Evolutionary conservation across 306 rosid genomes (phyloP).

Genomic region (Medicago arabica): DNA sequence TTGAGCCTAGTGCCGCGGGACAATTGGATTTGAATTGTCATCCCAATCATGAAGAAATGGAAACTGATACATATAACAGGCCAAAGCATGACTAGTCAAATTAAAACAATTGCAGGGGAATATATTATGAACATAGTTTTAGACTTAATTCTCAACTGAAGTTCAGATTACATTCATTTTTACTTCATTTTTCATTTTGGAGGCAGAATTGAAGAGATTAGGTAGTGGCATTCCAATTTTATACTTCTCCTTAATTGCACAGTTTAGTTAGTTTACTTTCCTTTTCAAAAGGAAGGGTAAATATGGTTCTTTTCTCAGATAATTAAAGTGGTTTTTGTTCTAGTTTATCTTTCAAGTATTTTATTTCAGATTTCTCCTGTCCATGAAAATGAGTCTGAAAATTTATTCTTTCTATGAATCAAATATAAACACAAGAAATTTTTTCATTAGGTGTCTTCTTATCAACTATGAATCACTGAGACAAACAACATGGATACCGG

Average conservation of each 20-base stretch:
- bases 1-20: slow-evolving; percentile 54
- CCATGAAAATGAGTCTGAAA: slow-evolving; percentile 10
- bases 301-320: slow-evolving; percentile 30
- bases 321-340: slow-evolving; percentile 9
- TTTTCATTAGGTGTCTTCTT: neutral
- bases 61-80: slow-evolving; percentile 46
- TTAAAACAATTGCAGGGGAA: slow-evolving; percentile 42
- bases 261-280: slow-evolving; percentile 33
- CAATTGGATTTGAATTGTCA: slow-evolving; percentile 75
- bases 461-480: neutral
- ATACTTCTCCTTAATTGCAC: neutral
- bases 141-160: slow-evolving; percentile 36
- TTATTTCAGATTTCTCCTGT: neutral
- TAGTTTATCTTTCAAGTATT: neutral
- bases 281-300: slow-evolving; percentile 27
- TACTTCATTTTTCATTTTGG: slow-evolving; percentile 48
- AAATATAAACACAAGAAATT: neutral
- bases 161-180: slow-evolving; percentile 34
- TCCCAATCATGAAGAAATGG: slow-evolving; percentile 65
- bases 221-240: slow-evolving; percentile 39
- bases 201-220: slow-evolving; percentile 50
- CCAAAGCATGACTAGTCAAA: slow-evolving; percentile 49
- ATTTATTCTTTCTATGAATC: neutral
- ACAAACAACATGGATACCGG: neutral
- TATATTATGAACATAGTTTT: slow-evolving; percentile 42